Evolutionary conservation across 805 yeast species (phyloP).

Genomic region (Candida easanensis): DNA sequence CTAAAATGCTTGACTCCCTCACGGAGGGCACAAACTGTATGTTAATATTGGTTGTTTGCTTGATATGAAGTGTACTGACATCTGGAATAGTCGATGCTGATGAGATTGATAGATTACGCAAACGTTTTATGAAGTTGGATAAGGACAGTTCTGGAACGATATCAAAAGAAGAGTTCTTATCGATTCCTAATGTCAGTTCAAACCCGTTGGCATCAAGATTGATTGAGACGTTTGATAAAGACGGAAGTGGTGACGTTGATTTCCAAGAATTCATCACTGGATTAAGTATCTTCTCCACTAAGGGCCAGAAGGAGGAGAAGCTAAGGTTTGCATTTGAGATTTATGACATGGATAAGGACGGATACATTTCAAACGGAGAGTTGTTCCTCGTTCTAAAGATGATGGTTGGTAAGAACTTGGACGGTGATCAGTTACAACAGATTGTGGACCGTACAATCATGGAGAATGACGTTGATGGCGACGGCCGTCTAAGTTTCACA

Average conservation of each 20-base stretch:
- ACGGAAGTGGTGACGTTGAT: slow-evolving; percentile 90
- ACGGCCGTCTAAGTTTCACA: slow-evolving; percentile 78
- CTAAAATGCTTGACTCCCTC: slow-evolving; percentile 61
- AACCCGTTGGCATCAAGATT: slow-evolving; percentile 89
- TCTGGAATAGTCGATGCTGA: slow-evolving; percentile 79
- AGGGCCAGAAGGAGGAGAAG: slow-evolving; percentile 78
- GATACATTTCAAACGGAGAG: slow-evolving; percentile 93
- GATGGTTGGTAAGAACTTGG: slow-evolving; percentile 94
- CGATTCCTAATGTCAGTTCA: slow-evolving; percentile 87
- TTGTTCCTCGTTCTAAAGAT: slow-evolving; percentile 85
- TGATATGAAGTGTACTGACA: neutral
- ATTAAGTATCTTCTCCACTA: slow-evolving; percentile 81
- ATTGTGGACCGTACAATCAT: slow-evolving; percentile 94
- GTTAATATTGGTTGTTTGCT: too few relatives aligned
- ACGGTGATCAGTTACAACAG: slow-evolving; percentile 87
- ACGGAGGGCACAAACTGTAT: slow-evolving; percentile 77
- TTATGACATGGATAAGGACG: slow-evolving; percentile 95
- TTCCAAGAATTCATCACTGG: slow-evolving; percentile 92
- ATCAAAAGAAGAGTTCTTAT: slow-evolving; percentile 84
- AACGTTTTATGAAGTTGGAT: slow-evolving; percentile 93
- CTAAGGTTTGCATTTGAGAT: slow-evolving; percentile 86
- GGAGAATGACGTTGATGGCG: slow-evolving; percentile 89
- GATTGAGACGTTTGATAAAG: slow-evolving; percentile 92
- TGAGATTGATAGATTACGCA: slow-evolving; percentile 87
- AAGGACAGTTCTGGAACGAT: slow-evolving; percentile 90